Conservation (phyloP, 2,329 filamentous ascomycete genomes). For the Venturia aucupariae region DNA sequence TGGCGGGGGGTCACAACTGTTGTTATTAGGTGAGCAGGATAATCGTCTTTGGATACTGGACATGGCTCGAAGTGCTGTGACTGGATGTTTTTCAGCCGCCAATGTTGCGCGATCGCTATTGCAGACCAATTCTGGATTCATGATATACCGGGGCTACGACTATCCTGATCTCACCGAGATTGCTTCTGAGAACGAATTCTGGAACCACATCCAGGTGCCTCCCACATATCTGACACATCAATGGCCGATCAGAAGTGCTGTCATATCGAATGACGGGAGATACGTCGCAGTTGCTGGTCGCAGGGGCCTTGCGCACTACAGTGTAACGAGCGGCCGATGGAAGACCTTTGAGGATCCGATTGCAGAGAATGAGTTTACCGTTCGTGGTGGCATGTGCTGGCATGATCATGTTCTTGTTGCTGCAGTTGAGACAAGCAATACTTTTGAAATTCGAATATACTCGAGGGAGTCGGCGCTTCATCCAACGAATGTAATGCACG, state of each 20-base stretch:
- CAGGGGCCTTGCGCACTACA: constrained; percentile 89
- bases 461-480: constrained; percentile 77
- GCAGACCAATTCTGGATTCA: constrained; percentile 78
- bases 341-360: constrained; percentile 79
- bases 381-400: constrained; percentile 97
- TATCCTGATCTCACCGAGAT: constrained; percentile 83
- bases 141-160: constrained; percentile 91
- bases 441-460: constrained; percentile 84
- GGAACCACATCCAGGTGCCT: constrained; percentile 86
- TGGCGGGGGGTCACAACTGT: constrained; percentile 75
- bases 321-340: constrained; percentile 87
- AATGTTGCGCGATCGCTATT: constrained; percentile 85
- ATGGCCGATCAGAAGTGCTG: constrained; percentile 83
- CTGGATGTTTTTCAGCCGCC: constrained; percentile 81
- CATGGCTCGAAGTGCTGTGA: constrained; percentile 88
- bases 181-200: constrained; percentile 84
- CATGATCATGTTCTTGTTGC: constrained; percentile 91
- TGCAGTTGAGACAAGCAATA: constrained; percentile 76
- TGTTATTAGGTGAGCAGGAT: constrained; percentile 62
- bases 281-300: constrained; percentile 95
- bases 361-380: constrained; percentile 82
- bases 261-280: constrained; percentile 82
- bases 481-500: constrained; percentile 61
- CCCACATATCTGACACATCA: constrained; percentile 78
- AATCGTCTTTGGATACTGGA: constrained; percentile 80